phyloP scores from a whole-genome alignment of 257 asterid genomes.

The Osmanthus fragrans region DNA sequence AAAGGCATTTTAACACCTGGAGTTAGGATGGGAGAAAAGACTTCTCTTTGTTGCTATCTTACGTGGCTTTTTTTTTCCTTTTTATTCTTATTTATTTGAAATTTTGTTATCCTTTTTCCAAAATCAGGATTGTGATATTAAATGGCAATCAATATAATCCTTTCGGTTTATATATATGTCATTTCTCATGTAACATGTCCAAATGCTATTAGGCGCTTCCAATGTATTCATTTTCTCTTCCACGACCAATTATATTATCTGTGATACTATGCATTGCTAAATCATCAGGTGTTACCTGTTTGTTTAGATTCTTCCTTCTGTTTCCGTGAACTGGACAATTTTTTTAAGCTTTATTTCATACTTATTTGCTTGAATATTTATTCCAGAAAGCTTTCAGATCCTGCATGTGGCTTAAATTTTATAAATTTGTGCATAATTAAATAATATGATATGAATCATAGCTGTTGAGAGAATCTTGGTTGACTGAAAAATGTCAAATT shows the following conservation, averaged over 20 bases:
- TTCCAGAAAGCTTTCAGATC: not conserved
- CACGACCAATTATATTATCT: not conserved
- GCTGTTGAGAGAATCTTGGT: not conserved
- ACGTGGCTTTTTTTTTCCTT: not conserved
- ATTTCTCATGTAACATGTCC: not conserved
- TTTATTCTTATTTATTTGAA: not conserved
- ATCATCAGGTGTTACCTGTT: not conserved
- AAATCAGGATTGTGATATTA: constrained; percentile 1
- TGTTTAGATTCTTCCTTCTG: not conserved
- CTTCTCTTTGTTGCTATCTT: not conserved
- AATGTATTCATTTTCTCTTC: not conserved
- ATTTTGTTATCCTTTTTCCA: not conserved
- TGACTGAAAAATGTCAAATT: constrained; percentile 3
- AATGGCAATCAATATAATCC: not conserved
- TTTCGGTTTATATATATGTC: not conserved
- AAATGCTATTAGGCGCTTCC: constrained; percentile 11
- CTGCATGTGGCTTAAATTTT: constrained; percentile 1
- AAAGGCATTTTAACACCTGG: not conserved
- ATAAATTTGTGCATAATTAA: not conserved
- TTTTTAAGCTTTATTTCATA: constrained; percentile 11
- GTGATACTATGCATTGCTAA: not conserved
- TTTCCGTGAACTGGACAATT: not conserved
- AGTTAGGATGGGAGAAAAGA: not conserved
- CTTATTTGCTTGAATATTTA: not conserved
- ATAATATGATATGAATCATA: not conserved